phyloP scores from a whole-genome alignment of 2,329 filamentous ascomycete species.

The Hymenotorrendiella dingleyae region DNA sequence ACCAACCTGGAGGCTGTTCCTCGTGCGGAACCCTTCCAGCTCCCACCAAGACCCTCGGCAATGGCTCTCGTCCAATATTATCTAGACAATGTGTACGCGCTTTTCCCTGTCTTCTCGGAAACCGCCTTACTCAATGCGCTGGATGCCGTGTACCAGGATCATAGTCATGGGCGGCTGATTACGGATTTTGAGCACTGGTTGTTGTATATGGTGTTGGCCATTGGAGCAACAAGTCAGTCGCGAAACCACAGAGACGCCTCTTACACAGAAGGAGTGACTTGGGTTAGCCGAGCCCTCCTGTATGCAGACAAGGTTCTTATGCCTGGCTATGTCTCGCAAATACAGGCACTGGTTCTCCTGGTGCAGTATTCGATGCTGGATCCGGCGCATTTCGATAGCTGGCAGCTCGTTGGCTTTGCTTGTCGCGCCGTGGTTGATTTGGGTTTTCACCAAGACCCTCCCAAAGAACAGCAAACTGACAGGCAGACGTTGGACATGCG shows the following conservation, averaged over 20 bases:
- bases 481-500: conserved; percentile 69
- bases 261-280: conserved; percentile 50
- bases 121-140: conserved; percentile 71
- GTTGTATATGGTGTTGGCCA: conserved; percentile 83
- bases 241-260: conserved; percentile 60
- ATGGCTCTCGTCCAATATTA: conserved; percentile 74
- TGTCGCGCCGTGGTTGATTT: conserved; percentile 82
- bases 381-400: conserved; percentile 85
- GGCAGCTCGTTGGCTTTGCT: conserved; percentile 89
- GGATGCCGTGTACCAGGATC: conserved; percentile 73
- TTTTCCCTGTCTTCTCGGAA: conserved; percentile 80
- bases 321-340: conserved; percentile 77
- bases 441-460: conserved; percentile 88
- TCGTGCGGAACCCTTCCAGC: conserved; percentile 48
- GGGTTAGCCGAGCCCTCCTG: conserved; percentile 59
- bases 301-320: conserved; percentile 78
- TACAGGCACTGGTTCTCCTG: conserved; percentile 80
- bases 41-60: conserved; percentile 68
- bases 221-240: conserved; percentile 70
- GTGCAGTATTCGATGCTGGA: conserved; percentile 88
- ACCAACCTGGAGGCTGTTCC: conserved; percentile 69
- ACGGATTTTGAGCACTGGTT: conserved; percentile 74
- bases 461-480: conserved; percentile 60
- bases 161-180: conserved; percentile 54
- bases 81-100: conserved; percentile 70